Evolutionary conservation across 2,329 filamentous ascomycete species (phyloP), one percentile per base, ranked within the genome.

Genomic region (Cordyceps tenuipes): DNA sequence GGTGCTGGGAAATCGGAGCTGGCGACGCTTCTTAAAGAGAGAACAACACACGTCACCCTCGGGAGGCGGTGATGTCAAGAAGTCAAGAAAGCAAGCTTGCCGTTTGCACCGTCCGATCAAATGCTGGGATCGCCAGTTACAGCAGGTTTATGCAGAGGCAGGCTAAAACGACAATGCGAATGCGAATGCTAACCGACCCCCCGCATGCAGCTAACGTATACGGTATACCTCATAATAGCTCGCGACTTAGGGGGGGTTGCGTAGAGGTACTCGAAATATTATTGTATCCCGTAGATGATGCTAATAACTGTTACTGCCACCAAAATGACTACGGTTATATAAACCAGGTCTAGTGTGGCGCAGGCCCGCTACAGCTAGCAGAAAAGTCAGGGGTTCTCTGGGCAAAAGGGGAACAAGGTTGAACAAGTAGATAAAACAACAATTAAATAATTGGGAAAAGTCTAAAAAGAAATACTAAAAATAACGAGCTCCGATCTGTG

Each of bases 41-140:
- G 57, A 36, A 59, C 57, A 36, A 59, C 57, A 53, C 48, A 29
- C 57, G 57, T 12, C 48, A 53, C 57, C 57, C 46, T 29, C 2
- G 48, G 26, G 17, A 51, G 57, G 57, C 39, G 48, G 49, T 46
- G 39, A 17, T 59, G 57, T 47, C 57, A 59, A 43, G 6, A n/a
- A 43, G 57, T 47, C 57, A 59, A 43, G 6, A n/a, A 43, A 51
- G 23, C 5, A 50, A 57, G 46, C 31, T 29, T 29, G 29, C 46
- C n/a, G 15, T 29, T 26, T 34, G 34, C 12, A 36, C 34, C 10
- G 34, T 43, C 15, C 21, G 31, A 36, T 31, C 12, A 13, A 59
- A 36, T 6, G 47, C 19, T 46, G 57, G 29, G n/a, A 34, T 52
- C 44, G 39, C 39, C 19, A 23, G 46, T 15, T 29, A 29, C 29